Percentiles rank a stretch among this genome's conserved stretches.
Evolutionary conservation across 1,139 yeast species (phyloP).

Genomic region (Lodderomyces beijingensis): DNA sequence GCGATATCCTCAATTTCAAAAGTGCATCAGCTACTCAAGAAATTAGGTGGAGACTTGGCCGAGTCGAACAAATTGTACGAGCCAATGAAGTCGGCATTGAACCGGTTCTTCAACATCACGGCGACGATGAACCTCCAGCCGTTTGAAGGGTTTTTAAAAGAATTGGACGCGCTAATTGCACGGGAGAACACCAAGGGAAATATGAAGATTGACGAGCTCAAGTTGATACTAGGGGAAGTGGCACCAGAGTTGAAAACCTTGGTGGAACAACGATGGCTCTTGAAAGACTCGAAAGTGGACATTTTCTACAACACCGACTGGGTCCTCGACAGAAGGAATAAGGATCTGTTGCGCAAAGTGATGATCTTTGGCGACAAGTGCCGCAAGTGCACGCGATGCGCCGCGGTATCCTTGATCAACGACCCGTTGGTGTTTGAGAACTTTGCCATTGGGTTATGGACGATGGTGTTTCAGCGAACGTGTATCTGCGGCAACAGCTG

Average conservation of each 20-base stretch:
- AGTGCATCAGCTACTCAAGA: slow-evolving; percentile 55
- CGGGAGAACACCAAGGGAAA: slow-evolving; percentile 36
- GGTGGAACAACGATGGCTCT: slow-evolving; percentile 30
- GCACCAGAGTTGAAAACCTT: slow-evolving; percentile 25
- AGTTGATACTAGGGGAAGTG: slow-evolving; percentile 57
- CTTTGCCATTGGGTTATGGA: slow-evolving; percentile 53
- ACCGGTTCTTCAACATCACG: slow-evolving; percentile 49
- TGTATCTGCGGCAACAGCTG: slow-evolving; percentile 83
- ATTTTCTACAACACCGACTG: slow-evolving; percentile 70
- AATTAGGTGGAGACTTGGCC: slow-evolving; percentile 39
- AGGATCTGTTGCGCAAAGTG: slow-evolving; percentile 46
- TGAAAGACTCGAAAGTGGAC: slow-evolving; percentile 39
- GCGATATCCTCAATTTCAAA: slow-evolving; percentile 68
- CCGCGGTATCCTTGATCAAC: slow-evolving; percentile 51
- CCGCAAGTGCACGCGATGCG: slow-evolving; percentile 65
- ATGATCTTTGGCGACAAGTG: slow-evolving; percentile 21
- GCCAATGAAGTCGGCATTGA: slow-evolving; percentile 54
- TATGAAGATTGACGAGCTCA: slow-evolving; percentile 58
- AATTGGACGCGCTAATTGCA: slow-evolving; percentile 35
- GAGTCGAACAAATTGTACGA: slow-evolving; percentile 40
- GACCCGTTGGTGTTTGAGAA: slow-evolving; percentile 42
- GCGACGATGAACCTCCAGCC: slow-evolving; percentile 55
- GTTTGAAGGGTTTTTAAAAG: slow-evolving; percentile 62
- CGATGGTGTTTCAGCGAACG: slow-evolving; percentile 67
- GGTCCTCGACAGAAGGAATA: slow-evolving; percentile 34